Evolutionary conservation across 768 basidiomycete species (phyloP).

Genomic region (Mycena haematopus): DNA sequence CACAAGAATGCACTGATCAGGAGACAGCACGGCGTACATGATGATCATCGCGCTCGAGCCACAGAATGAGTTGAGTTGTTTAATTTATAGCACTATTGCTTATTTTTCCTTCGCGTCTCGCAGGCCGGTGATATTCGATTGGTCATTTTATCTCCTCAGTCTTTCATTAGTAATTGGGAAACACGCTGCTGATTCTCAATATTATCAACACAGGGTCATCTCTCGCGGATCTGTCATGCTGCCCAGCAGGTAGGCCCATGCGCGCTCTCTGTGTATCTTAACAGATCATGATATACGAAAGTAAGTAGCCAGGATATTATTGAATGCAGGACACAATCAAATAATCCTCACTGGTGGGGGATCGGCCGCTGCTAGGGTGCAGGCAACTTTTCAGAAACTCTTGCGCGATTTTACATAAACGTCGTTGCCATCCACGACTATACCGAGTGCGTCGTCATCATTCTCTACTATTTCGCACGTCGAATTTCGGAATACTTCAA

Average conservation of each 20-base stretch:
- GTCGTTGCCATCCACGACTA: conserved; percentile 47
- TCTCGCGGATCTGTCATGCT: conserved; percentile 33
- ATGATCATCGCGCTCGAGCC: conserved; percentile 48
- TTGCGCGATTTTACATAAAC: conserved; percentile 39
- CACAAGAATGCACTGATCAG: too few relatives aligned
- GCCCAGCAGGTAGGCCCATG: conserved; percentile 32
- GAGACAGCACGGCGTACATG: conserved; percentile 32
- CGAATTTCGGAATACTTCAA: neutral
- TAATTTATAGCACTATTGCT: neutral
- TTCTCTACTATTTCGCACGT: neutral
- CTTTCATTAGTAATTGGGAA: too few relatives aligned
- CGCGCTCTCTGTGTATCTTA: conserved; percentile 23
- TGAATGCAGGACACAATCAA: conserved; percentile 23
- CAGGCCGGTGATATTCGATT: conserved; percentile 38
- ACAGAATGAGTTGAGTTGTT: conserved; percentile 39
- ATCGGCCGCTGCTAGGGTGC: conserved; percentile 34
- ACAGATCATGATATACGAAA: neutral
- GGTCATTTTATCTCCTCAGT: conserved; percentile 31
- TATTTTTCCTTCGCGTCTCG: neutral
- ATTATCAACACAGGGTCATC: conserved; percentile 1
- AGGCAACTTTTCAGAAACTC: conserved; percentile 32
- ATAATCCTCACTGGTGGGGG: conserved; percentile 38
- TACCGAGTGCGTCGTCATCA: conserved; percentile 31
- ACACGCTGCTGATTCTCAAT: too few relatives aligned
- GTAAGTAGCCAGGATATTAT: conserved; percentile 12